phyloP scores from a whole-genome alignment of 148 eudicot species.

The Heliamphora exappendiculata region DNA sequence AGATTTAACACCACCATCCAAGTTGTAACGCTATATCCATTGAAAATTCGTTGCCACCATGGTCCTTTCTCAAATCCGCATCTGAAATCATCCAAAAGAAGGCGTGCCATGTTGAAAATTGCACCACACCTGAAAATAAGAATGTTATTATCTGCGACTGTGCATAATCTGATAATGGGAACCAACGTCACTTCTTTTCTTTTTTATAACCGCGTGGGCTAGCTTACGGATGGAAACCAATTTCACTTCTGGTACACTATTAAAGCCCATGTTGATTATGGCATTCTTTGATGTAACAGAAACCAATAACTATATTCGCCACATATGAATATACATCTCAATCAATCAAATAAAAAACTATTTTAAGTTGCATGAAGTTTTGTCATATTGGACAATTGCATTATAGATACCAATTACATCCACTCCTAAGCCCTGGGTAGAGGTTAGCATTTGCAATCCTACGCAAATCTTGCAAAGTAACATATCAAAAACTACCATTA shows the following conservation, averaged over 20 bases:
- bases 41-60: conserved; percentile 90
- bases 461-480: neutral
- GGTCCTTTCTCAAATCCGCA: conserved; percentile 80
- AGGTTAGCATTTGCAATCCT: neutral
- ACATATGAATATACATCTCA: neutral
- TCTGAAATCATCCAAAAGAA: conserved; percentile 74
- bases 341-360: neutral
- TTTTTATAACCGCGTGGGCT: no score
- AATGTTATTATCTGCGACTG: neutral
- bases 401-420: neutral
- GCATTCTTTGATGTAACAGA: neutral
- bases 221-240: no score
- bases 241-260: neutral
- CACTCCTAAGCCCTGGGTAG: neutral
- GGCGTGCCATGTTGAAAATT: conserved; percentile 79
- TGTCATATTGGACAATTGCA: neutral
- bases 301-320: neutral
- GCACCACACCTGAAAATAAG: conserved; percentile 67
- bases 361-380: neutral
- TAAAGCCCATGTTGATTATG: neutral
- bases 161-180: neutral
- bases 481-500: neutral
- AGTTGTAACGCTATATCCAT: conserved; percentile 76
- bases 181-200: neutral
- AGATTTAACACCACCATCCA: conserved; percentile 95